A percentile compares a stretch with the other conserved stretches of the same genome.
Conservation (phyloP, 2,329 filamentous ascomycete species). For the Cryphonectria carpinicola region DNA sequence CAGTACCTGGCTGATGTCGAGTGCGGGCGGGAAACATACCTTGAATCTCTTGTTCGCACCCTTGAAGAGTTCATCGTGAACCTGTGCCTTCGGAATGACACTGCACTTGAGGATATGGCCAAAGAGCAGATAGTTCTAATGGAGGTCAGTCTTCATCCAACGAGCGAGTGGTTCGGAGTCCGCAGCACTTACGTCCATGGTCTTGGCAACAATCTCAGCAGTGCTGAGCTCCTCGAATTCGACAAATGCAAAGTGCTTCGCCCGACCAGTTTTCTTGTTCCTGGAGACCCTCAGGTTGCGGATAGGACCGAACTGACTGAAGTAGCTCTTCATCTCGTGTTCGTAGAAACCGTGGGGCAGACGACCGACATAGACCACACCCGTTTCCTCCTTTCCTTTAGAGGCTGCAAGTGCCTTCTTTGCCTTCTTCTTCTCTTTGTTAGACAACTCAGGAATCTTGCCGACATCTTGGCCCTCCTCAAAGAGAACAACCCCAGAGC, state of each 20-base stretch:
- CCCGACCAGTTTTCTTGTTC: conserved; percentile 87
- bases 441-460: conserved; percentile 54
- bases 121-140: conserved; percentile 83
- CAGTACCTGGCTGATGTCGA: background rate
- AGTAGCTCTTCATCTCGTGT: conserved; percentile 91
- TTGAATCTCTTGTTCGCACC: conserved; percentile 91
- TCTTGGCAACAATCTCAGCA: conserved; percentile 90
- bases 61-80: conserved; percentile 85
- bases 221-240: conserved; percentile 79
- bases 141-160: conserved; percentile 8
- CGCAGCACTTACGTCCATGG: conserved; percentile 70
- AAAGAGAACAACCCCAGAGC: conserved; percentile 37
- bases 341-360: conserved; percentile 93
- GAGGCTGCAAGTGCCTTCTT: conserved; percentile 36
- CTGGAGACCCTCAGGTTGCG: conserved; percentile 79
- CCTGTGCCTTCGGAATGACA: conserved; percentile 72
- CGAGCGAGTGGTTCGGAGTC: background rate
- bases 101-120: conserved; percentile 92
- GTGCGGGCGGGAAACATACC: conserved; percentile 31
- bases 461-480: conserved; percentile 55
- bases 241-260: conserved; percentile 94
- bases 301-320: conserved; percentile 89
- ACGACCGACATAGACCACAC: conserved; percentile 87
- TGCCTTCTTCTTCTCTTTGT: conserved; percentile 48
- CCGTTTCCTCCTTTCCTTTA: conserved; percentile 58